A percentile compares a stretch with the other conserved stretches of the same genome.
These are phyloP conservation scores for Blastomyces gilchristii DNA, from an alignment of 2,329 filamentous ascomycete species.

Conservation along the genomic window DNA sequence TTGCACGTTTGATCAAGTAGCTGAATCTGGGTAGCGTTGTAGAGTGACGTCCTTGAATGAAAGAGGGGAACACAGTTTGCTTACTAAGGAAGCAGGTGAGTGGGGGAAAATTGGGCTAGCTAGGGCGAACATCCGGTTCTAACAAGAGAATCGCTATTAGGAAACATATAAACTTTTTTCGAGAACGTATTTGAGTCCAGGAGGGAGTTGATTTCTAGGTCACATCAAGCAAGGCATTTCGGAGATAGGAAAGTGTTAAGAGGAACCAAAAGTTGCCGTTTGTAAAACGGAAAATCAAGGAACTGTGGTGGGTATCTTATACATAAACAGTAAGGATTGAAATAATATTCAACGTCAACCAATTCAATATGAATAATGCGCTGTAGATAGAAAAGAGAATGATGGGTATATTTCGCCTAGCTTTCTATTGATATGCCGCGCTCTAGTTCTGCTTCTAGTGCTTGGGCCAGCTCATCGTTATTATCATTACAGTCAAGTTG, in stretches of 20 bases:
- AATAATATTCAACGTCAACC: neutral
- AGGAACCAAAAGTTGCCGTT: neutral
- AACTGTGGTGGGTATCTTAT: slow-evolving; percentile 8
- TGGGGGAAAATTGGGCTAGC: neutral
- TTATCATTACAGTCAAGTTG: slow-evolving; percentile 1
- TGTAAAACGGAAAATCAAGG: neutral
- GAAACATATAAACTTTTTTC: neutral
- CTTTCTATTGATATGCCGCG: neutral
- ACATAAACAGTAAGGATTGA: neutral
- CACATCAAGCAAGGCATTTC: neutral
- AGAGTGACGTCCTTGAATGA: neutral
- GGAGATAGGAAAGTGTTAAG: neutral
- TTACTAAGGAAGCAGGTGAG: neutral
- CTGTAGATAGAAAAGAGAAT: neutral
- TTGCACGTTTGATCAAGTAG: neutral
- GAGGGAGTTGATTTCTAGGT: too few species aligned
- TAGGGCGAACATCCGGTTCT: neutral
- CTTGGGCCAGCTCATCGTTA: slow-evolving; percentile 20
- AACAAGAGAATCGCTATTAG: neutral
- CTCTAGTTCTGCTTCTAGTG: slow-evolving; percentile 22
- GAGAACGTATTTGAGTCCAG: neutral
- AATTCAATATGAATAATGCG: neutral
- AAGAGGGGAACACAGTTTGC: neutral
- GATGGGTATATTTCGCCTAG: neutral
- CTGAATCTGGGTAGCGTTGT: neutral